Base-by-base conservation (phyloP, 768 basidiomycete genomes). In the Amanita thiersii region DNA sequence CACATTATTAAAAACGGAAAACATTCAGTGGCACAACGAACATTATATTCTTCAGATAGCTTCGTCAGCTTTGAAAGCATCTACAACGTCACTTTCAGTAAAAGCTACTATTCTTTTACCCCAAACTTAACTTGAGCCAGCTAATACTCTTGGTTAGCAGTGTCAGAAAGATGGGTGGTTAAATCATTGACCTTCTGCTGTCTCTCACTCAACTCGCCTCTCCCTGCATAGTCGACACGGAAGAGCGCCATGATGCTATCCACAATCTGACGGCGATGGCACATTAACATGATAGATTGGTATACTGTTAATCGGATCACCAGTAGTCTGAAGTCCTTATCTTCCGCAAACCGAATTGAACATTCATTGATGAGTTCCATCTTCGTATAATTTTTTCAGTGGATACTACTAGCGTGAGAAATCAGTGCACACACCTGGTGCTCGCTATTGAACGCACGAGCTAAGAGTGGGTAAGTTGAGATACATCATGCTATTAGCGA, bases 171-270 rank as follows among this genome's bases (percentile, higher is more conserved):
- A 38, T 21, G 30, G 10, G 36, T 33, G 41, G 9, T 19, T 3
- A 5, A 14, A 15, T n/a, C 14, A 42, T 52, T 40, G 26, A 79
- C 86, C 66, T 91, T 91, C 57, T 97, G 93, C 56, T 93, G 92
- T 39, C 92, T 72, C 64, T 93, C 91, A 50, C 90, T 92, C 29
- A 96, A 63, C 58, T 96, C 94, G 21, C 93, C 94, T 66, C 93
- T 69, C 15, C 93, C 93, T 3, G 87, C 88, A 58, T 69, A 98
- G 60, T 98, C 93, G 32, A 91, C 87, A 14, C 91, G 79, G 60
- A 98, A 98, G 4, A 94, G 72, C 20, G 93, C 94, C 89, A 98
- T 94, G 47, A 97, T 93, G 52, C 88, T 92, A 57, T 97, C 94
- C 25, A 97, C 76, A 45, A 97, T 91, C 84, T 94, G 53, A 4